A percentile compares a stretch with the other conserved stretches of the same genome.
These are phyloP conservation scores for Tuber microsphaerosporum DNA, from an alignment of 495 filamentous ascomycete genomes.

Conservation along the genomic window DNA sequence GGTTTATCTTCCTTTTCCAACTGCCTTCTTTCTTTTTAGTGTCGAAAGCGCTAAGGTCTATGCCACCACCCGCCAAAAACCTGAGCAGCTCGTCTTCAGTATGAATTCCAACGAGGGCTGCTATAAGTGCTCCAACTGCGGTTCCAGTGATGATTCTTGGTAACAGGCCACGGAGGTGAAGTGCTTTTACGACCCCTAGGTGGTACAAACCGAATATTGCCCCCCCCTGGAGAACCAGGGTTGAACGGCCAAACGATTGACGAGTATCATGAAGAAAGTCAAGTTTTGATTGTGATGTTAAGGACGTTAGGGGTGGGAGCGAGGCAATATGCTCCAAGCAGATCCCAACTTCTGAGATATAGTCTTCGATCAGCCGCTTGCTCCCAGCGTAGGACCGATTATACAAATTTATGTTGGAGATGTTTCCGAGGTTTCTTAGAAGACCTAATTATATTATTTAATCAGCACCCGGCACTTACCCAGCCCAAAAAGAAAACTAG, in stretches of 20 bases:
- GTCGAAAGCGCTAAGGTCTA: conserved; percentile 76
- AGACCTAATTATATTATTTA: conserved; percentile 49
- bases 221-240: conserved; percentile 81
- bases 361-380: conserved; percentile 84
- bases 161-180: conserved; percentile 74
- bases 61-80: conserved; percentile 68
- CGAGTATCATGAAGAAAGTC: conserved; percentile 84
- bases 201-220: conserved; percentile 90
- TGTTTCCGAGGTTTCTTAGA: conserved; percentile 86
- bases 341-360: conserved; percentile 72
- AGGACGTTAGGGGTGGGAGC: conserved; percentile 56
- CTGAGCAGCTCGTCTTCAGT: conserved; percentile 75
- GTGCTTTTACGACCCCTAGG: conserved; percentile 79
- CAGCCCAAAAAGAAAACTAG: background rate
- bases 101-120: conserved; percentile 80
- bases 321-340: conserved; percentile 69
- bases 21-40: conserved; percentile 38
- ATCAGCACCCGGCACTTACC: background rate
- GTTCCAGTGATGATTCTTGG: conserved; percentile 89
- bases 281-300: conserved; percentile 77
- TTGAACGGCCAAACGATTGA: conserved; percentile 81
- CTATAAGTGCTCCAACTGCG: conserved; percentile 83
- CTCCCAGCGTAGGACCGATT: conserved; percentile 82
- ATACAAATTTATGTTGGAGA: conserved; percentile 74
- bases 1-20: conserved; percentile 44